phyloP scores from a whole-genome alignment of 306 rosid species.

The Rubus parviflorus region DNA sequence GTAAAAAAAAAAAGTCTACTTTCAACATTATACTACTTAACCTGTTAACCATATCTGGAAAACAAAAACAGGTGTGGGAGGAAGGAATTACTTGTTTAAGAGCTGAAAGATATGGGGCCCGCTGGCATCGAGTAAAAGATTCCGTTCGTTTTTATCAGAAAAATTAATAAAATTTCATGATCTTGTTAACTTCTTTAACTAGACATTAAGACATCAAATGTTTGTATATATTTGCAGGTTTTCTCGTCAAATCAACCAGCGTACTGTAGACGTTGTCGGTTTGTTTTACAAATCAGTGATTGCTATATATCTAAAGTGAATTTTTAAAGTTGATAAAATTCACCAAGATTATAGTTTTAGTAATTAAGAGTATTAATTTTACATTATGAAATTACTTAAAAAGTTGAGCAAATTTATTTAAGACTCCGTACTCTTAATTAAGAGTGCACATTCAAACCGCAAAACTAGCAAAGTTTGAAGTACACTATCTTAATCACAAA shows the following conservation, averaged over 20 bases:
- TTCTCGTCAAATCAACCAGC: neutral
- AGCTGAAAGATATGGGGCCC: neutral
- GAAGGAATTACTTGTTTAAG: conserved; percentile 7
- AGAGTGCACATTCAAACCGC: no score
- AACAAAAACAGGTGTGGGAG: neutral
- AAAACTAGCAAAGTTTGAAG: no score
- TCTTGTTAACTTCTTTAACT: neutral
- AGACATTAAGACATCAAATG: neutral
- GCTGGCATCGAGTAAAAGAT: conserved; percentile 6
- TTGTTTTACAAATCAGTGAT: neutral
- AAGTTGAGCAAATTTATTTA: no score
- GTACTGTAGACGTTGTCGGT: neutral
- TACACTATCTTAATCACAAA: no score
- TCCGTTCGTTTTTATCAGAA: neutral
- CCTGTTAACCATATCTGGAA: neutral
- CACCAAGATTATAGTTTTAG: neutral
- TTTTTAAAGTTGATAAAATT: neutral
- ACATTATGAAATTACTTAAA: no score
- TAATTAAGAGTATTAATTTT: no score
- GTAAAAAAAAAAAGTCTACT: neutral
- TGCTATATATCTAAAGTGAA: no score
- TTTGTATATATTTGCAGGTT: neutral
- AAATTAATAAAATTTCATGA: neutral
- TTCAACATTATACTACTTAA: neutral
- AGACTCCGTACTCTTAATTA: no score